A percentile compares a stretch with the other conserved stretches of the same genome.
Conservation (phyloP, 805 yeast species). For the Zygosaccharomyces siamensis region DNA sequence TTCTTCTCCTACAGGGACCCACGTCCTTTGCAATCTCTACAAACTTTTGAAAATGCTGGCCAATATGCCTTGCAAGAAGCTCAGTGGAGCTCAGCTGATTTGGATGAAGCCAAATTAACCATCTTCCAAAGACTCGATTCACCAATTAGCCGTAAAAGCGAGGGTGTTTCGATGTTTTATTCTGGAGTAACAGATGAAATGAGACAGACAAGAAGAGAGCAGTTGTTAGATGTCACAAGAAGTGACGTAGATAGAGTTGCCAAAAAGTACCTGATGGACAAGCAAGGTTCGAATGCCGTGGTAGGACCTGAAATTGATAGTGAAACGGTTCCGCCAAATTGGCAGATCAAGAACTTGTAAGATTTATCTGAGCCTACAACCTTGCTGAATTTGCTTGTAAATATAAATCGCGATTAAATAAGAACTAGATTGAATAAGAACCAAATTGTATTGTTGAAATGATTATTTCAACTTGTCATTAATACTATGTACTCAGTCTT, state of each 20-base stretch:
- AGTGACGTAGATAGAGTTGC: constrained; percentile 60
- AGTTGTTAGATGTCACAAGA: constrained; percentile 59
- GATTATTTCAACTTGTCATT: neutral
- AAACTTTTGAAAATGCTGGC: constrained; percentile 52
- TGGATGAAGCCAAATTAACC: constrained; percentile 85
- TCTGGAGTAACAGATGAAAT: constrained; percentile 71
- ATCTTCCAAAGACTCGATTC: constrained; percentile 91
- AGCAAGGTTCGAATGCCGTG: constrained; percentile 16
- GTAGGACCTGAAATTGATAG: constrained; percentile 21
- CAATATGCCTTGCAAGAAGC: constrained; percentile 41
- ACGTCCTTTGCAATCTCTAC: constrained; percentile 64
- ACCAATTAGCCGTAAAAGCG: constrained; percentile 74
- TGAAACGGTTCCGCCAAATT: constrained; percentile 13
- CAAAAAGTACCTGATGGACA: constrained; percentile 46
- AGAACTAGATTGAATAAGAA: neutral
- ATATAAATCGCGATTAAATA: neutral
- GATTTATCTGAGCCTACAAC: constrained; percentile 17
- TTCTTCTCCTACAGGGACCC: constrained; percentile 95
- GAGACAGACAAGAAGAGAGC: constrained; percentile 75
- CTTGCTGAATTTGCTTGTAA: constrained; percentile 3
- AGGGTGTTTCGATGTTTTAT: constrained; percentile 63
- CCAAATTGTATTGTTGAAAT: neutral
- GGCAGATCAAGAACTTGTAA: constrained; percentile 19
- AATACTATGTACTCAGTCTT: neutral
- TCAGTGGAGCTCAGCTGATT: constrained; percentile 56